Base-by-base conservation (phyloP, 164 flowering plant species). In the Nelumbo lutea region DNA sequence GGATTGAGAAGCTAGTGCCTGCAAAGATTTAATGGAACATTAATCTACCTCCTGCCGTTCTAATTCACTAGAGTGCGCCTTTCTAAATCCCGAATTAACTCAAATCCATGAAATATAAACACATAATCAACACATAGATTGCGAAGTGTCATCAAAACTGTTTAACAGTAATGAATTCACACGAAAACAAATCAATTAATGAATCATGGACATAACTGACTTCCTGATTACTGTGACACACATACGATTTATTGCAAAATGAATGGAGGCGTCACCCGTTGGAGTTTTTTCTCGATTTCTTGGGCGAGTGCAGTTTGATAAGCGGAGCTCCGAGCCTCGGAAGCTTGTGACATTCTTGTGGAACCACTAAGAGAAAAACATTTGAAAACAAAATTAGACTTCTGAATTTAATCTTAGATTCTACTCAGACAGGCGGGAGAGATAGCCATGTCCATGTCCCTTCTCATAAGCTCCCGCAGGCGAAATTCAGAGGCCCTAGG, bases 271-370 rank as follows among this genome's bases (percentile, higher is more conserved):
- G 86, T 65, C 44, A 90, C 98, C 81, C 87, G 87, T 63, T 85
- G 91, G 42, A 94, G 97, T 84, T 90, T 91, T 78, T 87, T 94
- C 81, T 94, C 83, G 74, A 94, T 94, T 76, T 91, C 91, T 43
- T 71, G 90, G 1, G 93, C 70, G 58, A 94, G 87, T n/a, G 97
- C 96, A 62, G 80, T 52, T 78, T 86, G 88, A 73, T 87, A 87
- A 61, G 84, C 91, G 53, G 86, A 85, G 69, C 86, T 79, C 41
- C 79, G 83, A 72, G 86, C 72, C 44, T 79, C 66, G 27, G 82
- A 71, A 59, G 73, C 61, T 70, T 63, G 73, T 15, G 81, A 52
- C 92, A 87, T 88, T 75, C 69, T 72, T 63, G 11, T 27, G 27
- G 9, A 64, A 56, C 61, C 68, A 59, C 14, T 52, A 63, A 48